These are phyloP conservation scores for Cardamine chenopodiifolia DNA, from an alignment of 345 rosid genomes.

Conservation along the genomic window DNA sequence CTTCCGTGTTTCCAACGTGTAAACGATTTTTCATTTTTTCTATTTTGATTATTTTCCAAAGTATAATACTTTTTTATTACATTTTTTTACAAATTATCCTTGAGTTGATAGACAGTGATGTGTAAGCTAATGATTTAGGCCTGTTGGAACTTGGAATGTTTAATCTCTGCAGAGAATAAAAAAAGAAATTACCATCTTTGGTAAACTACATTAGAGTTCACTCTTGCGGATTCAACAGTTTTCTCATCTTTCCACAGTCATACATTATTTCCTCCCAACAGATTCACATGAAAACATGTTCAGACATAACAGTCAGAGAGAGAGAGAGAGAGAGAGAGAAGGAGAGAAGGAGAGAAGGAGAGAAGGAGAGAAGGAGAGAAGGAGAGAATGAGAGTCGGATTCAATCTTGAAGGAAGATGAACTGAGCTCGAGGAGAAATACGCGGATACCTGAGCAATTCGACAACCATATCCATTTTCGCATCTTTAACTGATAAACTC, in stretches of 20 bases:
- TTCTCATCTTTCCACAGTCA: conserved; percentile 1
- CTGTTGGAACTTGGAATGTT: background rate
- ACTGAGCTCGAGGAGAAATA: conserved; percentile 73
- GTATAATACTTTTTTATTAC: background rate
- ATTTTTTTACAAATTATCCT: background rate
- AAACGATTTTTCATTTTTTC: background rate
- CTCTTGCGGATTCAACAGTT: conserved; percentile 17
- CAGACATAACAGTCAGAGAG: background rate
- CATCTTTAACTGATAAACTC: conserved; percentile 54
- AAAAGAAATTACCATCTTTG: conserved; percentile 13
- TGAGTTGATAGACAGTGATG: background rate
- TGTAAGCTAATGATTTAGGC: background rate
- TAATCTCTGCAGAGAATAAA: background rate
- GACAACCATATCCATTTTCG: conserved; percentile 64
- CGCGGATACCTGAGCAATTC: conserved; percentile 71
- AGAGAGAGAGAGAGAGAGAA: background rate
- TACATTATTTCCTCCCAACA: background rate
- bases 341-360: background rate
- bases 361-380: background rate
- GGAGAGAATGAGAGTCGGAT: background rate
- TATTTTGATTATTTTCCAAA: background rate
- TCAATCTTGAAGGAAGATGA: conserved; percentile 65
- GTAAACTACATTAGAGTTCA: background rate
- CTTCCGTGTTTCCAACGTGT: conserved; percentile 36
- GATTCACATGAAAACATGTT: conserved; percentile 18